Evolutionary conservation across 768 basidiomycete species (phyloP).

Genomic region (Boletus eberwhitei): DNA sequence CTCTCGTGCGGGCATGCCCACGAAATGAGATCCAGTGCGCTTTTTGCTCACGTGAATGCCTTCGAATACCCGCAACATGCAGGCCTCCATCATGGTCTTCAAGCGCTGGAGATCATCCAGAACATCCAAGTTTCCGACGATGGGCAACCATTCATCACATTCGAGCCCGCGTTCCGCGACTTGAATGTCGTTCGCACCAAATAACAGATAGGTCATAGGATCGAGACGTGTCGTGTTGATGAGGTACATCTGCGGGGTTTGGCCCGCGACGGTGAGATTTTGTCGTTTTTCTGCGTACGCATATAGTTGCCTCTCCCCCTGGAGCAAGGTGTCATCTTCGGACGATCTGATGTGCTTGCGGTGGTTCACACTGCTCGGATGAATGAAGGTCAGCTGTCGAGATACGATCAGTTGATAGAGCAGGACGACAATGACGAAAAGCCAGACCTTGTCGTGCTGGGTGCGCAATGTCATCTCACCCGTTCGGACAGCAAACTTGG

Average conservation of each 20-base stretch:
- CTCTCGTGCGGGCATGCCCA: conserved; percentile 37
- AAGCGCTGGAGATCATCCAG: conserved; percentile 82
- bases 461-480: conserved; percentile 70
- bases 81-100: conserved; percentile 75
- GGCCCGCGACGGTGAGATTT: conserved; percentile 53
- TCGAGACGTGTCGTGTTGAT: conserved; percentile 83
- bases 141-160: conserved; percentile 89
- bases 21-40: conserved; percentile 27
- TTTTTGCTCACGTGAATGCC: conserved; percentile 55
- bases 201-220: conserved; percentile 85
- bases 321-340: conserved; percentile 15
- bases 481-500: conserved; percentile 83
- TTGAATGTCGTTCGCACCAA: conserved; percentile 79
- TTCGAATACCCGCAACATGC: conserved; percentile 88
- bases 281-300: conserved; percentile 83
- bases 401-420: conserved; percentile 7
- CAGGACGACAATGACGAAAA: conserved; percentile 1
- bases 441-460: conserved; percentile 73
- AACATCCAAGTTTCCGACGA: conserved; percentile 67
- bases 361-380: conserved; percentile 84
- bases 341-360: conserved; percentile 43
- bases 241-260: conserved; percentile 61
- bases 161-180: conserved; percentile 71
- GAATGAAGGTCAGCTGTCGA: conserved; percentile 67
- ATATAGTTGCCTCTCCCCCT: conserved; percentile 68